Base-by-base conservation (phyloP, 257 asterid genomes). In the Gentiana straminea region DNA sequence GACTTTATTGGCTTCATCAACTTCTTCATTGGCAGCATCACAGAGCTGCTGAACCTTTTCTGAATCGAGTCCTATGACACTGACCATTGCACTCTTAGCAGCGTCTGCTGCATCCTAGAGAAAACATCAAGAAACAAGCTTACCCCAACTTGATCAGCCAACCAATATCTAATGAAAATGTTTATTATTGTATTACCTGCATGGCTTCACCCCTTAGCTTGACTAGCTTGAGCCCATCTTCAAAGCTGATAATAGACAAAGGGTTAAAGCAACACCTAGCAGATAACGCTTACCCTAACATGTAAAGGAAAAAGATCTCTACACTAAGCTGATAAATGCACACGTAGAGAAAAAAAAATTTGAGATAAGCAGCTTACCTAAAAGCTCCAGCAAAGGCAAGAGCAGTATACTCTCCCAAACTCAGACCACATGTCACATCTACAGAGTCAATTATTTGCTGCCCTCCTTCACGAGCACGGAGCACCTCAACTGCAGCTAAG, bases 321-420 rank as follows among this genome's bases (percentile, higher is more conserved):
- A 35, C 4, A 38, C 36, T 38, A 56, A 10, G 37, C 60, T 15
- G 49, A 36, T 24, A 13, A 56, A 5, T 0, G 45, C 37, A 24
- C 24, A 24, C 24, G 24, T 24, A 24, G 24, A 24, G 24, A 24
- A 24, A 24, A 24, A 24, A 24, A 24, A 24, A 24, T 39, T 47
- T 62, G 48, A 43, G 32, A 55, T 57, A 33, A 62, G 66, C 35
- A 63, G 63, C 58, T 51, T 55, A 87, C 98, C 96, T 92, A 90
- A 85, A 85, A 73, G 97, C 93, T 67, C 89, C 91, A 34, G 99
- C 86, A 78, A 88, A 92, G 55, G 94, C 97, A 69, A 92, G 97
- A 66, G 97, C 95, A 54, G 99, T 88, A 74, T 92, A 88, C 64
- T 92, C 99, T 44, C 99, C 97, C 75, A 92, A 72, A 82, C 99